Evolutionary conservation across 352 stramenopile genomes (phyloP), one percentile per base, ranked within the genome.

Genomic region (Phytopythium kandeliae): DNA sequence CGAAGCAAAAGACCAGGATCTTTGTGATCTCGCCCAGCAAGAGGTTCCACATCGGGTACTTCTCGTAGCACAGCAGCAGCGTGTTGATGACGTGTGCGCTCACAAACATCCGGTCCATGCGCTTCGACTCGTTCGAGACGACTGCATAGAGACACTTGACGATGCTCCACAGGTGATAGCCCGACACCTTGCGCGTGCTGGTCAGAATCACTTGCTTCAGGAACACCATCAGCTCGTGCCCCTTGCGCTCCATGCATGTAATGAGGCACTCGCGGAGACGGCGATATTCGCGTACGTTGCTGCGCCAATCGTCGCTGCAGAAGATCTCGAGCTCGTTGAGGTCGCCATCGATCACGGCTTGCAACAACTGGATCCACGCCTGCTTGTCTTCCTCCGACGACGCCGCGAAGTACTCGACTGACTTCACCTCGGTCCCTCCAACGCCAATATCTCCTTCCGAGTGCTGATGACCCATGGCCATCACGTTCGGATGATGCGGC

Each of bases 281-380:
- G 10, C 78, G 68, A 62, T 92, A 94, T 54, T 92, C 81, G 30
- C 78, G 76, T 26, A 94, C 75, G 49, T 92, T 94, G 67, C 76
- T 90, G n/a, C 82, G 76, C 84, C 84, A 94, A 52, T 94, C 84
- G 58, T 94, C 84, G 53, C 75, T 90, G 60, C 84, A 94, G 46
- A 94, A 94, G 21, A 94, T 89, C 51, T 94, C 84, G 10, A 94
- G 58, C 45, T 88, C 84, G 34, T 81, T 83, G 30, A 92, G 54
- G 54, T 94, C 82, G 9, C 84, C 84, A 33, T 85, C 75, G 57
- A 94, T 86, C 30, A 89, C 81, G 19, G 78, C 69, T 47, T 88
- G 64, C 36, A 94, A 47, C 28, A 86, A 36, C 12, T 66, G 70
- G 30, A 94, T 85, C 80, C 84, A 94, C 10, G 66, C 66, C 40